Conservation (phyloP, 768 basidiomycete genomes). For the Termitomyces sp. region DNA sequence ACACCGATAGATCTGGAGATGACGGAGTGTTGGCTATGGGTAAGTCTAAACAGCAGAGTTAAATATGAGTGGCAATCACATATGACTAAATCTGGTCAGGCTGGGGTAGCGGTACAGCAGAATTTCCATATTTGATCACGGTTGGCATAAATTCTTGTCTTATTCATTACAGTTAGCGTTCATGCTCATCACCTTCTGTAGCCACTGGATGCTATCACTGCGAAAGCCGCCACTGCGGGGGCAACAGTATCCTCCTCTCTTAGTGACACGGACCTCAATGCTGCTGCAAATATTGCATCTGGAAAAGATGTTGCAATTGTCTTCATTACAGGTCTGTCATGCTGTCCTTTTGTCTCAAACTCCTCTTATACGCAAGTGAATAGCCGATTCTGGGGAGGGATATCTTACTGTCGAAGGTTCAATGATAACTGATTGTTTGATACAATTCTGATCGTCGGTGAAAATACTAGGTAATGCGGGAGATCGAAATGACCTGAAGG, state of each 20-base stretch:
- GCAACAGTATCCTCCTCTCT: conserved; percentile 42
- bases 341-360: neutral
- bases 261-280: conserved; percentile 46
- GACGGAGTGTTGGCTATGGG: conserved; percentile 63
- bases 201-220: conserved; percentile 44
- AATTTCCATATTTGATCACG: conserved; percentile 48
- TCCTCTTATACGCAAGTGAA: neutral
- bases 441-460: neutral
- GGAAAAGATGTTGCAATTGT: conserved; percentile 51
- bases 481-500: conserved; percentile 47
- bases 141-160: conserved; percentile 23
- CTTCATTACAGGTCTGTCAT: conserved; percentile 41
- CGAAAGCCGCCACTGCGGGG: conserved; percentile 33
- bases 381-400: conserved; percentile 41
- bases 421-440: neutral
- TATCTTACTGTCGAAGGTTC: conserved; percentile 42
- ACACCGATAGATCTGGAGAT: conserved; percentile 50
- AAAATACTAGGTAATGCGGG: conserved; percentile 41
- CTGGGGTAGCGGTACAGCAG: conserved; percentile 49
- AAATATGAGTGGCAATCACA: neutral
- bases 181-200: conserved; percentile 9
- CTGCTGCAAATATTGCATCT: conserved; percentile 37
- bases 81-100: conserved; percentile 19
- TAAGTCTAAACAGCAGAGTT: conserved; percentile 30
- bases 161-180: neutral